These are phyloP conservation scores for Blastobotrys parvus DNA, from an alignment of 805 yeast species.

Conservation along the genomic window DNA sequence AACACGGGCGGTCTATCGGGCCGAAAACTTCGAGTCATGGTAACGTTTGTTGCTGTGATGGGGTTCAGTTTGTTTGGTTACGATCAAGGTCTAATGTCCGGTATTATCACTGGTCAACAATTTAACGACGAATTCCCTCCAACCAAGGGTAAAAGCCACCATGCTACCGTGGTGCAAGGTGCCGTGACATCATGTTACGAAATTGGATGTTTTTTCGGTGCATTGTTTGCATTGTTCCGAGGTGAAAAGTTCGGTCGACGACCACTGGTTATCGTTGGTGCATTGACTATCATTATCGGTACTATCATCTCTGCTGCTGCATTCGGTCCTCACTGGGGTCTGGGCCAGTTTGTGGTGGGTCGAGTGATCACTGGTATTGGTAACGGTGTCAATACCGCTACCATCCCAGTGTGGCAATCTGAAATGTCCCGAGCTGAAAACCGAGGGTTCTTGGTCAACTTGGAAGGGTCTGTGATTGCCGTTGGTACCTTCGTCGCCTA, in stretches of 20 bases:
- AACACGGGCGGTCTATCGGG: slow-evolving; percentile 53
- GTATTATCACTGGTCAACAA: slow-evolving; percentile 42
- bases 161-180: slow-evolving; percentile 54
- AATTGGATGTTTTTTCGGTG: slow-evolving; percentile 69
- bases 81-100: slow-evolving; percentile 66
- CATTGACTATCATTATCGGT: slow-evolving; percentile 49
- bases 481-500: slow-evolving; percentile 69
- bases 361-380: slow-evolving; percentile 70
- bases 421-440: slow-evolving; percentile 60
- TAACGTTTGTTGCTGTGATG: slow-evolving; percentile 52
- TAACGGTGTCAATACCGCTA: slow-evolving; percentile 68
- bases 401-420: slow-evolving; percentile 76
- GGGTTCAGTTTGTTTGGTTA: slow-evolving; percentile 69
- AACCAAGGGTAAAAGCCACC: slow-evolving; percentile 35
- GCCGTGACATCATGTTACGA: slow-evolving; percentile 52
- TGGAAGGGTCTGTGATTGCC: slow-evolving; percentile 65
- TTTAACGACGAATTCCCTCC: slow-evolving; percentile 58
- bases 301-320: slow-evolving; percentile 50
- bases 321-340: slow-evolving; percentile 22
- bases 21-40: slow-evolving; percentile 37
- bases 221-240: slow-evolving; percentile 49
- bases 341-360: slow-evolving; percentile 69
- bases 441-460: slow-evolving; percentile 60
- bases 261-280: slow-evolving; percentile 49
- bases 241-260: slow-evolving; percentile 66